Base-by-base conservation (phyloP, 768 basidiomycete species). In the Dendrothele bispora region DNA sequence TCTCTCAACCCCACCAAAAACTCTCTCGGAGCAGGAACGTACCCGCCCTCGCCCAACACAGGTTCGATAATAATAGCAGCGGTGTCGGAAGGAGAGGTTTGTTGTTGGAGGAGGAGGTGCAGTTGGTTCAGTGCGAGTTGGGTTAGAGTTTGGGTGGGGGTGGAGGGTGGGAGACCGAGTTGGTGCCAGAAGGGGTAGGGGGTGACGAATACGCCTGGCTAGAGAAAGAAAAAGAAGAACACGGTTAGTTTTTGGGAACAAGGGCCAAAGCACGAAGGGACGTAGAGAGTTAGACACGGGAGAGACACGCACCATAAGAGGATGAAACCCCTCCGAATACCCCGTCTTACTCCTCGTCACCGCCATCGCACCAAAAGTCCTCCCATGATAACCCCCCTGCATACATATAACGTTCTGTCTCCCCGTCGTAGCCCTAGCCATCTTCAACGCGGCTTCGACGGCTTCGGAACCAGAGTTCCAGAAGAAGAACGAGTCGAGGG, bases 401-500 rank as follows among this genome's bases (percentile, higher is more conserved):
- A 98, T 91, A 50, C 80, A 72, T 45, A 98, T 91, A 50, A 98
- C 79, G 62, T 95, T 93, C 62, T 92, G 91, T 53, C 80, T 75
- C 25, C 85, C 83, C 1, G 95, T 98, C 27, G 84, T 70, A 21
- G 65, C 61, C 27, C 95, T 80, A 3, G 90, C 88, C 71, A 98
- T 83, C 70, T 97, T 98, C 53, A 98, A 67, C 3, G 92, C 78
- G 1, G 84, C 91, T 67, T 97, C 95, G 36, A 93, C 78, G 1
- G 94, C 95, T 66, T 98, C 95, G 1, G 91, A 86, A 3, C 95
- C 95, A 2, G 93, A 95, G 72, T 91, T 98, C 88, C 89, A 91
- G 69, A 97, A 91, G 79, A 94, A 97, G 78, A 98, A 98, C 21
- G 91, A 91, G 64, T 97, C 88, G 26, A 98, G 77, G 1, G 92